Conservation (phyloP, 805 yeast species). For the Cyberlindnera misumaiensis region DNA sequence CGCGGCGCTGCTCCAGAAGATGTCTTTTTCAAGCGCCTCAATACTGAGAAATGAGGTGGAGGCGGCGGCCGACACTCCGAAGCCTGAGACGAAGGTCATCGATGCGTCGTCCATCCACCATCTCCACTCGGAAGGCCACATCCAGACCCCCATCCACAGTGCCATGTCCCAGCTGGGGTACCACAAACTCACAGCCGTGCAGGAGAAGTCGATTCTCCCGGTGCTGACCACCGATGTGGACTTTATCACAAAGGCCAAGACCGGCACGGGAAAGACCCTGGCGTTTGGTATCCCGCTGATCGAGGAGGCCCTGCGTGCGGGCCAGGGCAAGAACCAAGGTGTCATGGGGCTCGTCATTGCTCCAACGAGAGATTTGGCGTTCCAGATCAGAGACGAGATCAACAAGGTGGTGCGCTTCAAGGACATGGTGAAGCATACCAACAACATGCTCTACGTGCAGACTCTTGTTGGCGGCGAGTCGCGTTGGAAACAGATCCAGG, state of each 20-base stretch:
- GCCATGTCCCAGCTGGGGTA: slow-evolving; percentile 40
- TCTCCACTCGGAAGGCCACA: slow-evolving; percentile 23
- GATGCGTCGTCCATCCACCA: slow-evolving; percentile 15
- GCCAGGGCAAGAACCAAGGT: slow-evolving; percentile 23
- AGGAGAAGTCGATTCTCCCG: slow-evolving; percentile 54
- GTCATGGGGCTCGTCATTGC: slow-evolving; percentile 66
- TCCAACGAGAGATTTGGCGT: slow-evolving; percentile 89
- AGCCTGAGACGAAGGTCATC: background rate
- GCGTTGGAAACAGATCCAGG: slow-evolving; percentile 30
- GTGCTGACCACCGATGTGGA: slow-evolving; percentile 49
- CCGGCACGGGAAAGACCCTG: slow-evolving; percentile 93
- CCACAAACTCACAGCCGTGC: slow-evolving; percentile 59
- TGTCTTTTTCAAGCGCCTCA: background rate
- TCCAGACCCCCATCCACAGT: slow-evolving; percentile 24
- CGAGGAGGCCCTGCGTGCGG: slow-evolving; percentile 41
- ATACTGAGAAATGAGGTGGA: background rate
- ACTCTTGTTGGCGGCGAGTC: slow-evolving; percentile 66
- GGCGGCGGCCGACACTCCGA: background rate
- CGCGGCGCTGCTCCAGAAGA: no score
- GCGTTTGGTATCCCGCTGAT: slow-evolving; percentile 81
- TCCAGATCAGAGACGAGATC: slow-evolving; percentile 68
- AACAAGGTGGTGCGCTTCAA: slow-evolving; percentile 34
- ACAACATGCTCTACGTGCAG: slow-evolving; percentile 32
- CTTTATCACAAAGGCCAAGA: slow-evolving; percentile 81
- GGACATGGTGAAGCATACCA: slow-evolving; percentile 15